Percentiles rank a stretch among this genome's conserved stretches.
Evolutionary conservation across 2,329 filamentous ascomycete genomes (phyloP).

Genomic region (Ceratocystis colombiana): DNA sequence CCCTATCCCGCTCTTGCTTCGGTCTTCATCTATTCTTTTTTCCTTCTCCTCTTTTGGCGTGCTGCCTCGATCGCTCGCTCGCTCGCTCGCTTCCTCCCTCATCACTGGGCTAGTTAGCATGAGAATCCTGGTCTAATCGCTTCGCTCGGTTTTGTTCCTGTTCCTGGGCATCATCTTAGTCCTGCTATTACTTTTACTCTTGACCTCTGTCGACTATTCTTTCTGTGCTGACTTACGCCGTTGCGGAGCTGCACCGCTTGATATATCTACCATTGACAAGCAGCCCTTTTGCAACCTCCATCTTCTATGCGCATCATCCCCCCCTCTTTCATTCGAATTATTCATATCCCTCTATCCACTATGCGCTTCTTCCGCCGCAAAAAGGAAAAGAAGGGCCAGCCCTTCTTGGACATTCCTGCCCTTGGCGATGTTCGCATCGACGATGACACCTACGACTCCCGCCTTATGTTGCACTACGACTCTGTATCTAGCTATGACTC

Average conservation of each 20-base stretch:
- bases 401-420: conserved; percentile 30
- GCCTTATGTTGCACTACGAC: conserved; percentile 29
- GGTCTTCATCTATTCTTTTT: not conserved
- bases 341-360: not conserved
- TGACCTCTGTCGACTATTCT: not conserved
- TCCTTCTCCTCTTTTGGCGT: not conserved
- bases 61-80: too few species aligned
- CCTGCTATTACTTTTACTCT: not conserved
- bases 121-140: not conserved
- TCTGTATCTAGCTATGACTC: conserved; percentile 36
- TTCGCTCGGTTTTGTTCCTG: not conserved
- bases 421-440: conserved; percentile 20
- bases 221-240: too few species aligned
- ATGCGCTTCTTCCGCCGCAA: conserved; percentile 32
- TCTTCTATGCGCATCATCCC: conserved; percentile 30
- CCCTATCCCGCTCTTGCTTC: not conserved
- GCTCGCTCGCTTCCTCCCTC: too few species aligned
- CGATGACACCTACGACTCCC: conserved; percentile 22
- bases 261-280: too few species aligned
- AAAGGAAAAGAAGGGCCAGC: conserved; percentile 30
- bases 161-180: not conserved
- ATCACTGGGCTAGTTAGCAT: not conserved
- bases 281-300: conserved; percentile 25
- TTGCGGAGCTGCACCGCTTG: too few species aligned
- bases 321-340: conserved; percentile 1